Percentiles rank a stretch among this genome's conserved stretches.
phyloP scores from a whole-genome alignment of 2,329 filamentous ascomycete species.

The Microdochium nivale region DNA sequence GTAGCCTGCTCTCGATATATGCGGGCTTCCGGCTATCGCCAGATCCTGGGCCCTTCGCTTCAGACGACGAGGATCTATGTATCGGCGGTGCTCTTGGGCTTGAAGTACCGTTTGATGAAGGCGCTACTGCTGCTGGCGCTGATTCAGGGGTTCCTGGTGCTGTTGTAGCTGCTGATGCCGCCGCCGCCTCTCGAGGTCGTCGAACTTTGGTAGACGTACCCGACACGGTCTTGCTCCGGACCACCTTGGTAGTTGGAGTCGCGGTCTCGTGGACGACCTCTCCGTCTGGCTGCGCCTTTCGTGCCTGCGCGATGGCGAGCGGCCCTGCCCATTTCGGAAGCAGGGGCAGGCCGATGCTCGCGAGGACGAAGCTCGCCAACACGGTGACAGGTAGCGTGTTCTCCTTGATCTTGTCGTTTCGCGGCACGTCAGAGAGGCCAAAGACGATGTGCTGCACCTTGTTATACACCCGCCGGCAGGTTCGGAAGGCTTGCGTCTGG shows the following conservation, averaged over 20 bases:
- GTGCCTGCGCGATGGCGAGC: constrained; percentile 71
- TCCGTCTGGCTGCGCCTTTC: constrained; percentile 59
- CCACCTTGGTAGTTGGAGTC: constrained; percentile 37
- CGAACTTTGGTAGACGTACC: constrained; percentile 39
- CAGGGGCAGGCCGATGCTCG: constrained; percentile 65
- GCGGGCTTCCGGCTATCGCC: constrained; percentile 28
- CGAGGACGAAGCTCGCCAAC: constrained; percentile 71
- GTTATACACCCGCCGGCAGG: constrained; percentile 76
- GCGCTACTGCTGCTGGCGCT: not conserved
- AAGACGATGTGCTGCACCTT: constrained; percentile 85
- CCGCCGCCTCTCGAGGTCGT: constrained; percentile 15
- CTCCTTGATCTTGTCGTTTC: constrained; percentile 70
- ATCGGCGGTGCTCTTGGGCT: not conserved
- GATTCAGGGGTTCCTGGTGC: not conserved
- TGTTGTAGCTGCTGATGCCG: not conserved
- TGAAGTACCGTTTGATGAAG: not conserved
- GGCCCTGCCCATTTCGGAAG: constrained; percentile 73
- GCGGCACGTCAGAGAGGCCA: constrained; percentile 59
- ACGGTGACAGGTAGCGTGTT: constrained; percentile 75
- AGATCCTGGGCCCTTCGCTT: not conserved
- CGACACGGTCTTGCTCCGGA: constrained; percentile 61
- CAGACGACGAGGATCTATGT: not conserved
- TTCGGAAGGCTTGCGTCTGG: constrained; percentile 70
- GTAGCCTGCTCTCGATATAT: constrained; percentile 41
- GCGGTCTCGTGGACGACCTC: constrained; percentile 51